Conservation (phyloP, 2,329 filamentous ascomycete genomes). For the Penicillium janthinellum region DNA sequence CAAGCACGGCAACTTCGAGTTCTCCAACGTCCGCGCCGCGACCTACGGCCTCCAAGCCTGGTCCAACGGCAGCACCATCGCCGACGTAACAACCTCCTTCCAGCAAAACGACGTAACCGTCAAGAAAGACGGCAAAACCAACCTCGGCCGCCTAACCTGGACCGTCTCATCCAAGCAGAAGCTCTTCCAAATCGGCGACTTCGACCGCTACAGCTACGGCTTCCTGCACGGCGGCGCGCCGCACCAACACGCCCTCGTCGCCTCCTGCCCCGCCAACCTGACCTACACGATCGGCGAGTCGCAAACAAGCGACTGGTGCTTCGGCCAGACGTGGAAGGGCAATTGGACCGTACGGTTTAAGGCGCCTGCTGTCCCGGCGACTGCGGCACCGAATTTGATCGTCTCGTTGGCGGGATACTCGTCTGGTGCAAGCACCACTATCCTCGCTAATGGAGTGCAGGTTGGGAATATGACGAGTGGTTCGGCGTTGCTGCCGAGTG, state of each 20-base stretch:
- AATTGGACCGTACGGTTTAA: slow-evolving; percentile 42
- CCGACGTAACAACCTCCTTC: slow-evolving; percentile 51
- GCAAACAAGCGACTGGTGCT: slow-evolving; percentile 51
- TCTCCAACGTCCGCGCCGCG: slow-evolving; percentile 48
- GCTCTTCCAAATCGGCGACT: slow-evolving; percentile 54
- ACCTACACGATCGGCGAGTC: slow-evolving; percentile 48
- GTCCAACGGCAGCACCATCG: slow-evolving; percentile 50
- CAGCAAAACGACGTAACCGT: slow-evolving; percentile 47
- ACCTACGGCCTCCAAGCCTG: slow-evolving; percentile 55
- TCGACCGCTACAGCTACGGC: slow-evolving; percentile 51
- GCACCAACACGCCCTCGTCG: slow-evolving; percentile 50
- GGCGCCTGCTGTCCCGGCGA: slow-evolving; percentile 4
- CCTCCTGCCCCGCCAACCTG: slow-evolving; percentile 49
- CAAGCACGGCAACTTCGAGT: slow-evolving; percentile 45
- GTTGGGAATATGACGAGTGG: slow-evolving; percentile 47
- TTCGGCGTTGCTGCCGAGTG: slow-evolving; percentile 39
- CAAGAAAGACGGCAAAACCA: slow-evolving; percentile 34
- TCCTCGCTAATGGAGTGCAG: slow-evolving; percentile 46
- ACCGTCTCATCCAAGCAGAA: slow-evolving; percentile 39
- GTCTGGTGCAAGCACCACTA: slow-evolving; percentile 42
- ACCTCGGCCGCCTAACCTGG: slow-evolving; percentile 48
- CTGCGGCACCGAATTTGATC: slow-evolving; percentile 39
- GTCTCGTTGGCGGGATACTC: slow-evolving; percentile 52
- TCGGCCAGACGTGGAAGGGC: slow-evolving; percentile 47
- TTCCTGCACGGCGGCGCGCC: slow-evolving; percentile 50